These are phyloP conservation scores for Mucor sp. DNA, from an alignment of 371 early-diverging fungal species.

Conservation along the genomic window DNA sequence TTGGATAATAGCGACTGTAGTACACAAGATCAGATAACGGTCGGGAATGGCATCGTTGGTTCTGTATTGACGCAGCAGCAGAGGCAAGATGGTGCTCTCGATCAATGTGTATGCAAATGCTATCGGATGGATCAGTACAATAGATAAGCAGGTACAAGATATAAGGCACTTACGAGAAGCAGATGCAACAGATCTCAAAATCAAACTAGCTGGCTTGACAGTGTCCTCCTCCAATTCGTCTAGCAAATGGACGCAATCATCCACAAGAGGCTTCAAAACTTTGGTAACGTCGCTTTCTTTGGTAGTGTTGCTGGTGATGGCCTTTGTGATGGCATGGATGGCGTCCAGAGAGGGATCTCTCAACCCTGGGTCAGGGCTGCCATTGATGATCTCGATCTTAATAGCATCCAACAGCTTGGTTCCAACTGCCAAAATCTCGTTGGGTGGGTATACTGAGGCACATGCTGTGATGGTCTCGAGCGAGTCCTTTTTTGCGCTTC, in stretches of 20 bases:
- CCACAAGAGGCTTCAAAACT: conserved; percentile 51
- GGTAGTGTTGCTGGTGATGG: conserved; percentile 30
- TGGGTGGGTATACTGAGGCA: conserved; percentile 71
- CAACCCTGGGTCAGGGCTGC: conserved; percentile 55
- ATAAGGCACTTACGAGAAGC: conserved; percentile 53
- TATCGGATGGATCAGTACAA: neutral
- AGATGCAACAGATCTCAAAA: conserved; percentile 63
- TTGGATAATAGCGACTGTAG: conserved; percentile 20
- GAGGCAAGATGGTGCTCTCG: conserved; percentile 11
- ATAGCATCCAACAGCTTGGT: conserved; percentile 69
- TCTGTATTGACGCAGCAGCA: conserved; percentile 19
- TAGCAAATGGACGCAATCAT: conserved; percentile 68
- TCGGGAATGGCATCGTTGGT: conserved; percentile 1
- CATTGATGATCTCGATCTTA: conserved; percentile 54
- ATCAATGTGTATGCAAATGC: conserved; percentile 13
- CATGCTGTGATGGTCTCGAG: conserved; percentile 79
- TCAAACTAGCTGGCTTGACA: conserved; percentile 66
- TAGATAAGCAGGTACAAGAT: too few relatives aligned
- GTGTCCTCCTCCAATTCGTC: conserved; percentile 71
- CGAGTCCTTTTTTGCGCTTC: conserved; percentile 89
- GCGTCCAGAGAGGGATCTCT: conserved; percentile 60
- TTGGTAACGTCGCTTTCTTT: conserved; percentile 32
- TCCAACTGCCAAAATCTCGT: conserved; percentile 55
- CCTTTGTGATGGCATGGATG: conserved; percentile 56
- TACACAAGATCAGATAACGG: conserved; percentile 20